phyloP scores from a whole-genome alignment of 1,139 yeast species.

The Lizanozyma gosingica region DNA sequence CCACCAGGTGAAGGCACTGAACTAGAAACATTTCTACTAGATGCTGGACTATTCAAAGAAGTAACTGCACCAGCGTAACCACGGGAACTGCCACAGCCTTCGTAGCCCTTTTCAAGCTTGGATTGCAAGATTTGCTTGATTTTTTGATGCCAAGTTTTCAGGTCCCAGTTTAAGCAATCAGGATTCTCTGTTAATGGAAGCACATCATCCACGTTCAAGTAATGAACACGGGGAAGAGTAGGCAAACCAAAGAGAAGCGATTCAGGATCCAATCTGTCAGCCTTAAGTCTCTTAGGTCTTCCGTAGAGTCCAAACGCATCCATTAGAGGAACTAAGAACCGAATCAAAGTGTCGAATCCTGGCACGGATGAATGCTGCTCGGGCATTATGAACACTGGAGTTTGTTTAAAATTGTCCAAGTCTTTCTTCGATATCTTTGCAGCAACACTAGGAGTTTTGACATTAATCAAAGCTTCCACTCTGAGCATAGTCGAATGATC shows the following conservation, averaged over 20 bases:
- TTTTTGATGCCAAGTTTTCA: slow-evolving; percentile 26
- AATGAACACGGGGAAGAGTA: slow-evolving; percentile 79
- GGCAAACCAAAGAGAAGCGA: slow-evolving; percentile 89
- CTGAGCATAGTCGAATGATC: slow-evolving; percentile 85
- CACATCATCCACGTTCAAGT: slow-evolving; percentile 39
- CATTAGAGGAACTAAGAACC: slow-evolving; percentile 76
- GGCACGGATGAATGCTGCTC: slow-evolving; percentile 90
- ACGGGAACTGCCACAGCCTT: slow-evolving; percentile 38
- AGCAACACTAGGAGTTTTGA: slow-evolving; percentile 35
- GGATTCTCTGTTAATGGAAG: slow-evolving; percentile 12
- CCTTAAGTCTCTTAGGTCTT: slow-evolving; percentile 79
- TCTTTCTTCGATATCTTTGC: slow-evolving; percentile 32
- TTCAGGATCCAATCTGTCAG: slow-evolving; percentile 72
- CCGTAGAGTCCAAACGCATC: slow-evolving; percentile 89
- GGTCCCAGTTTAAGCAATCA: slow-evolving; percentile 31
- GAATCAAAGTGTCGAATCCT: slow-evolving; percentile 86
- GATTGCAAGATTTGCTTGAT: slow-evolving; percentile 25
- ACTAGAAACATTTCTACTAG: background rate
- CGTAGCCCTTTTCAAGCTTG: slow-evolving; percentile 35
- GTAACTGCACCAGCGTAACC: slow-evolving; percentile 35
- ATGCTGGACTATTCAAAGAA: slow-evolving; percentile 20
- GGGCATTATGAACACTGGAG: slow-evolving; percentile 91
- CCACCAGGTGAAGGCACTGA: background rate
- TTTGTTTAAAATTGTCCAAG: slow-evolving; percentile 52
- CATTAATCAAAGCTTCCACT: slow-evolving; percentile 71